phyloP scores from a whole-genome alignment of 352 stramenopile species.

The Phytophthora ramorum region DNA sequence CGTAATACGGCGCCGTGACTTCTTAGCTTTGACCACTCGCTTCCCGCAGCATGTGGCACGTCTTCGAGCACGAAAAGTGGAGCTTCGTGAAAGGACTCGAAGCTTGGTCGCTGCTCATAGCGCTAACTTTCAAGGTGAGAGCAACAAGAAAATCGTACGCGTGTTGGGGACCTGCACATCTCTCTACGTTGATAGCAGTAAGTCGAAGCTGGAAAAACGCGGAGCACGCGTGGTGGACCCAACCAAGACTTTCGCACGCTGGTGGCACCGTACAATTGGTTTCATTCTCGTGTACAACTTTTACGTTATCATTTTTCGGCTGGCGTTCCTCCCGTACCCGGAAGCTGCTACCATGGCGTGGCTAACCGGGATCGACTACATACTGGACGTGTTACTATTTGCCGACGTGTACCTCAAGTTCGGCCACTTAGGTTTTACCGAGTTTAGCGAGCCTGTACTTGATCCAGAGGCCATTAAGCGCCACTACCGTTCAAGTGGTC shows the following conservation, averaged over 20 bases:
- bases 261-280: slow-evolving; percentile 65
- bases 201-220: slow-evolving; percentile 35
- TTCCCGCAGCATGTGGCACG: slow-evolving; percentile 47
- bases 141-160: slow-evolving; percentile 51
- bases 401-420: slow-evolving; percentile 53
- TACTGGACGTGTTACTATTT: slow-evolving; percentile 42
- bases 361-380: slow-evolving; percentile 52
- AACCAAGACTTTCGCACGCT: slow-evolving; percentile 47
- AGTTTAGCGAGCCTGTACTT: slow-evolving; percentile 52
- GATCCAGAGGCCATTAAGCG: slow-evolving; percentile 44
- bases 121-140: slow-evolving; percentile 50
- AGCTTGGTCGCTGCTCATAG: slow-evolving; percentile 34
- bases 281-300: slow-evolving; percentile 65
- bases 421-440: slow-evolving; percentile 44
- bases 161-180: slow-evolving; percentile 53
- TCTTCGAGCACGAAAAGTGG: slow-evolving; percentile 26
- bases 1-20: slow-evolving; percentile 49
- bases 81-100: slow-evolving; percentile 22
- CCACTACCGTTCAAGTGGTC: slow-evolving; percentile 34
- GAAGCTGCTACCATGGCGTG: slow-evolving; percentile 27
- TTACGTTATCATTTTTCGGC: slow-evolving; percentile 54
- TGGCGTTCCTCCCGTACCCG: slow-evolving; percentile 51
- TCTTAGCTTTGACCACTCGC: slow-evolving; percentile 42
- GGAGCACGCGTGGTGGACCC: slow-evolving; percentile 49
- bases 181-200: slow-evolving; percentile 52